Conservation (phyloP, 768 basidiomycete species). For the Pisolithus marmoratus region DNA sequence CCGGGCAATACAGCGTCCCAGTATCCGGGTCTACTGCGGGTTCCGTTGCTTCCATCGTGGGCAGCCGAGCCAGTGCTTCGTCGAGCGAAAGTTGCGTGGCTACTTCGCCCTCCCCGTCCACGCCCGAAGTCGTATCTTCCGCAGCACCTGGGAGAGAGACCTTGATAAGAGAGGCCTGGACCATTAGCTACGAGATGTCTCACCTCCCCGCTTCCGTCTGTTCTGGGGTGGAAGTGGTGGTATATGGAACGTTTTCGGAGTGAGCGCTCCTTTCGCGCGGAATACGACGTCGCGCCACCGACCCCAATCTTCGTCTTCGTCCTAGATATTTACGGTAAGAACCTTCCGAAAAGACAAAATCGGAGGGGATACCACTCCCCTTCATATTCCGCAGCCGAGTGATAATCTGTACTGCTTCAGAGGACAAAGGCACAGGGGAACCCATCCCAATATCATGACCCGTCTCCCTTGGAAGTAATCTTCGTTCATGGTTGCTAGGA, state of each 20-base stretch:
- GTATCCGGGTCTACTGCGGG: conserved; percentile 34
- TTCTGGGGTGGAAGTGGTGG: conserved; percentile 56
- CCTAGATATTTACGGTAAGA: conserved; percentile 35
- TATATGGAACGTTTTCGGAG: conserved; percentile 24
- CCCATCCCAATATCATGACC: conserved; percentile 86
- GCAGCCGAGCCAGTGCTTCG: conserved; percentile 42
- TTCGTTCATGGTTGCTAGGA: conserved; percentile 15
- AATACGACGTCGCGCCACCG: conserved; percentile 85
- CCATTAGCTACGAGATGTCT: conserved; percentile 8
- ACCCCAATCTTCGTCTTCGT: conserved; percentile 85
- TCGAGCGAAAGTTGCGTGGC: conserved; percentile 36
- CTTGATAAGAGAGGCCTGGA: neutral
- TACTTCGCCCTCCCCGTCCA: neutral
- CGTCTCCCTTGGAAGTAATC: conserved; percentile 74
- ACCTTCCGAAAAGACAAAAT: neutral
- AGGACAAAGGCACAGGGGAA: conserved; percentile 74
- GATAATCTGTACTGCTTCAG: conserved; percentile 74
- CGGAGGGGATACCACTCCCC: conserved; percentile 34
- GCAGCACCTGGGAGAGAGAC: neutral
- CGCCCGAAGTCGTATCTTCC: neutral
- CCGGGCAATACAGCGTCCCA: conserved; percentile 66
- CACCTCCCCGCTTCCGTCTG: conserved; percentile 52
- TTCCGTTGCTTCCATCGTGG: conserved; percentile 14
- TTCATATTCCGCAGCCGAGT: conserved; percentile 77
- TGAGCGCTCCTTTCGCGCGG: conserved; percentile 59